Evolutionary conservation across 2,329 filamentous ascomycete genomes (phyloP).

Genomic region (Penicillium expansum): DNA sequence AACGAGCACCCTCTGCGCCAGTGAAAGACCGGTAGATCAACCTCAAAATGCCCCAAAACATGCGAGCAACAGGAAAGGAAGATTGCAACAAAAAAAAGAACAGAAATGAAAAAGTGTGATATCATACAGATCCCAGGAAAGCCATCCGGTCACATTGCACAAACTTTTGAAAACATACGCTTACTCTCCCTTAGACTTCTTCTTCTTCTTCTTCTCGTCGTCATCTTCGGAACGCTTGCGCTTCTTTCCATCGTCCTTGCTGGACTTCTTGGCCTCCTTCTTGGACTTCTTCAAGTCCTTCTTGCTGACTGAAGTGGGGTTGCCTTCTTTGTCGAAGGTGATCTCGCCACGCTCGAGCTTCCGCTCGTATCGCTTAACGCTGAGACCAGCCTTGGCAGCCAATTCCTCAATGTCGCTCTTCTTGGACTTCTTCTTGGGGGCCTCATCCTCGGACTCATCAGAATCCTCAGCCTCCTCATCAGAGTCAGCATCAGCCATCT

Average conservation of each 20-base stretch:
- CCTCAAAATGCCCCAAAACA: conserved; percentile 26
- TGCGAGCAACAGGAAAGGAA: conserved; percentile 22
- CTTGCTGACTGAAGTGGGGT: conserved; percentile 67
- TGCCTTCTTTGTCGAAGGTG: conserved; percentile 62
- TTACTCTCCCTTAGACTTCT: conserved; percentile 57
- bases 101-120: conserved; percentile 35
- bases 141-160: conserved; percentile 29
- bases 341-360: conserved; percentile 76
- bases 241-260: conserved; percentile 65
- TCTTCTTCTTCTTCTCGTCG: conserved; percentile 54
- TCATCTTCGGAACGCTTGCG: conserved; percentile 59
- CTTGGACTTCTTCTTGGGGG: conserved; percentile 39
- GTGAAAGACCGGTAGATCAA: conserved; percentile 31
- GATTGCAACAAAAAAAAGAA: conserved; percentile 27
- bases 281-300: conserved; percentile 72
- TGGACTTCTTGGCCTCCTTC: conserved; percentile 60
- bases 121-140: conserved; percentile 44
- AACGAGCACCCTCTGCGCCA: conserved; percentile 33
- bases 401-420: conserved; percentile 53
- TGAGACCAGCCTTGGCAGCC: conserved; percentile 66
- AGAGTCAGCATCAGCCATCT: conserved; percentile 44
- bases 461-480: conserved; percentile 33
- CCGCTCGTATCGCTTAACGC: conserved; percentile 72
- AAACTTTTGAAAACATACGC: conserved; percentile 49
- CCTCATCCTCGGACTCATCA: conserved; percentile 32